A percentile compares a stretch with the other conserved stretches of the same genome.
These are phyloP conservation scores for Coniochaeta sp. DNA, from an alignment of 2,329 filamentous ascomycete species.

Conservation along the genomic window DNA sequence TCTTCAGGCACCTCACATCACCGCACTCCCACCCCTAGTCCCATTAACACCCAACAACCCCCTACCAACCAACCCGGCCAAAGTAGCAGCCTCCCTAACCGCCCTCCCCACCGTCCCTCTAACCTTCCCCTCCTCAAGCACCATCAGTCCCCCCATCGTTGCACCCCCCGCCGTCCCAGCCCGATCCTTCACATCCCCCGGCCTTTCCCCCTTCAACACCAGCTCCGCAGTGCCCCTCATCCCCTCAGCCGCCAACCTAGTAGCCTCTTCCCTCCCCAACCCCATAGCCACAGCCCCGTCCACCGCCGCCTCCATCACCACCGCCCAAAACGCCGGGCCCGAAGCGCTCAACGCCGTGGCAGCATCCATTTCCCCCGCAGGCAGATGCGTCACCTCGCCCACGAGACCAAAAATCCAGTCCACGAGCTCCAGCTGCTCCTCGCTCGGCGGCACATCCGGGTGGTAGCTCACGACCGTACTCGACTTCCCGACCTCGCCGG, in stretches of 20 bases:
- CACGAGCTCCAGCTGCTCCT: conserved; percentile 54
- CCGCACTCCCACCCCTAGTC: conserved; percentile 29
- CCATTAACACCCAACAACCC: conserved; percentile 43
- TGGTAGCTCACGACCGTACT: conserved; percentile 83
- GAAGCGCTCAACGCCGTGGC: conserved; percentile 68
- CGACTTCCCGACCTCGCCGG: conserved; percentile 67
- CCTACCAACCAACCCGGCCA: conserved; percentile 59
- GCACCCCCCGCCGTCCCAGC: conserved; percentile 73
- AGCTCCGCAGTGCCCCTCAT: conserved; percentile 68
- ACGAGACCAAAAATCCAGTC: conserved; percentile 73
- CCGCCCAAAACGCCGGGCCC: conserved; percentile 68
- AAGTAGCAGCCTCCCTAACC: conserved; percentile 62
- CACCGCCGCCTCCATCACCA: conserved; percentile 68
- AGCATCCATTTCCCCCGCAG: conserved; percentile 62
- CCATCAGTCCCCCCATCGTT: conserved; percentile 66
- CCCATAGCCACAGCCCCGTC: conserved; percentile 78
- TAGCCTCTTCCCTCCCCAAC: conserved; percentile 63
- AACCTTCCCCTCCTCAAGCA: conserved; percentile 66
- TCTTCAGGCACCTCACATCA: too few species aligned
- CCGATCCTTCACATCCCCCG: conserved; percentile 66
- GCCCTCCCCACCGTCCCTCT: conserved; percentile 61
- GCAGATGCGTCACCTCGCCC: conserved; percentile 62
- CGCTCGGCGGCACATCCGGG: too few species aligned
- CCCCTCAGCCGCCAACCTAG: conserved; percentile 71
- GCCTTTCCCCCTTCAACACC: conserved; percentile 66